phyloP scores from a whole-genome alignment of 1,139 yeast species.

The Sugiyamaella xylanicola region DNA sequence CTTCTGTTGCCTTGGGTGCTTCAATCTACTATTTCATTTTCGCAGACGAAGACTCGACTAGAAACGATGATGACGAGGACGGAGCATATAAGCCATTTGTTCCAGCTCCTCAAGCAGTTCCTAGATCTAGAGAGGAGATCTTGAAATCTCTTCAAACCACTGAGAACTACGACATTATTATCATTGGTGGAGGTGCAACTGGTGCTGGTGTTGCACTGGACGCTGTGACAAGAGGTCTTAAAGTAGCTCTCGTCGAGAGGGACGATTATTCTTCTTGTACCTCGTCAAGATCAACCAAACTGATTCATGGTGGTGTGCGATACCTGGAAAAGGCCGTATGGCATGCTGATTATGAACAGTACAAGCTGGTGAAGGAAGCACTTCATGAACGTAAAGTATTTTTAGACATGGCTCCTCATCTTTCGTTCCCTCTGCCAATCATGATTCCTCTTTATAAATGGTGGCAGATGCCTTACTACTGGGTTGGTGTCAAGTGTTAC shows the following conservation, averaged over 20 bases:
- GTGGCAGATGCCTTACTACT: slow-evolving; percentile 97
- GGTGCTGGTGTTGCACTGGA: slow-evolving; percentile 94
- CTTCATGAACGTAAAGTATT: slow-evolving; percentile 88
- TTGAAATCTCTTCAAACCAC: slow-evolving; percentile 27
- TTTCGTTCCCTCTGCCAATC: slow-evolving; percentile 83
- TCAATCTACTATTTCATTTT: slow-evolving; percentile 8
- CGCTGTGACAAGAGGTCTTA: slow-evolving; percentile 87
- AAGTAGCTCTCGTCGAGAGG: slow-evolving; percentile 83
- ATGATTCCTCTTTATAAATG: slow-evolving; percentile 93
- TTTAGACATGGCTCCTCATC: slow-evolving; percentile 90
- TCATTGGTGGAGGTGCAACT: slow-evolving; percentile 96
- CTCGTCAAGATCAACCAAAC: slow-evolving; percentile 91
- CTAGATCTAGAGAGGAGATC: slow-evolving; percentile 36
- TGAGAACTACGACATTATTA: slow-evolving; percentile 64
- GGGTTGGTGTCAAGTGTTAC: slow-evolving; percentile 88
- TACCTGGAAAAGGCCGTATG: slow-evolving; percentile 93
- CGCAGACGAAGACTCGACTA: slow-evolving; percentile 11
- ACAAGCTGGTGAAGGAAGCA: slow-evolving; percentile 92
- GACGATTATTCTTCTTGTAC: slow-evolving; percentile 92
- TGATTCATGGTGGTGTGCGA: slow-evolving; percentile 97
- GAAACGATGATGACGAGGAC: slow-evolving; percentile 12
- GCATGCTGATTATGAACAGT: slow-evolving; percentile 81
- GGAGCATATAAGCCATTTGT: slow-evolving; percentile 24
- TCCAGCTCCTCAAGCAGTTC: slow-evolving; percentile 24
- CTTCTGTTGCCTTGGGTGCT: slow-evolving; percentile 12